Evolutionary conservation across 2,329 filamentous ascomycete species (phyloP).

Genomic region (Diaporthe sp.): DNA sequence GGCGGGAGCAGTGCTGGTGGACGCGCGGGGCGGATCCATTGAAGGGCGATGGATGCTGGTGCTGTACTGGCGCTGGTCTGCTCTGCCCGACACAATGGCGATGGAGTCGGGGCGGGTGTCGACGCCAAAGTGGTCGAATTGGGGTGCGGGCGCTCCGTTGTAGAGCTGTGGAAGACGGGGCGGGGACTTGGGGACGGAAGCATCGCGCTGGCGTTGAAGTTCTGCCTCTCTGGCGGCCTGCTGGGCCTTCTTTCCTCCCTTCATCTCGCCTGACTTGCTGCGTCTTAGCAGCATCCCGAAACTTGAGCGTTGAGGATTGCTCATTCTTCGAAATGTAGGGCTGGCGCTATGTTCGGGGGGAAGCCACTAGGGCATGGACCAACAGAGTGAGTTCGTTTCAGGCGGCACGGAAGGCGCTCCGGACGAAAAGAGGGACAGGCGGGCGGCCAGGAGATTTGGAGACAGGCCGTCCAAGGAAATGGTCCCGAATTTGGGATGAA

Average conservation of each 20-base stretch:
- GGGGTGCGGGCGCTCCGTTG: conserved; percentile 60
- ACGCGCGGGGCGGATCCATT: conserved; percentile 62
- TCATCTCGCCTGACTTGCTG: conserved; percentile 76
- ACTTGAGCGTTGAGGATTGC: conserved; percentile 58
- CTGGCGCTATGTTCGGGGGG: conserved; percentile 38
- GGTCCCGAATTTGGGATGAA: conserved; percentile 22
- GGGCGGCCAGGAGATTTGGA: conserved; percentile 18
- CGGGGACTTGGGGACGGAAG: conserved; percentile 60
- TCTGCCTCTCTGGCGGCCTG: conserved; percentile 66
- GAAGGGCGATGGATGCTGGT: conserved; percentile 59
- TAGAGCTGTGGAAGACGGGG: conserved; percentile 67
- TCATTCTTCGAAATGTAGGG: conserved; percentile 47
- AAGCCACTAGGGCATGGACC: conserved; percentile 39
- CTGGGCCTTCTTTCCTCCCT: conserved; percentile 71
- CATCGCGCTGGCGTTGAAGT: conserved; percentile 64
- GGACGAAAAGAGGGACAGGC: not conserved
- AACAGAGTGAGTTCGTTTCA: conserved; percentile 39
- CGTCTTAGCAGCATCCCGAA: conserved; percentile 75
- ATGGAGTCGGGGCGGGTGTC: conserved; percentile 75
- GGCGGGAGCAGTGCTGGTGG: conserved; percentile 57
- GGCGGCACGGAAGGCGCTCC: conserved; percentile 42
- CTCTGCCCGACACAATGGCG: conserved; percentile 68
- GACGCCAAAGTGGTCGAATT: conserved; percentile 65
- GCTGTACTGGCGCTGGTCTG: conserved; percentile 52
- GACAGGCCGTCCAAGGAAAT: conserved; percentile 9